Evolutionary conservation across 768 basidiomycete genomes (phyloP), one percentile per base, ranked within the genome.

Genomic region (Pholiota molesta): DNA sequence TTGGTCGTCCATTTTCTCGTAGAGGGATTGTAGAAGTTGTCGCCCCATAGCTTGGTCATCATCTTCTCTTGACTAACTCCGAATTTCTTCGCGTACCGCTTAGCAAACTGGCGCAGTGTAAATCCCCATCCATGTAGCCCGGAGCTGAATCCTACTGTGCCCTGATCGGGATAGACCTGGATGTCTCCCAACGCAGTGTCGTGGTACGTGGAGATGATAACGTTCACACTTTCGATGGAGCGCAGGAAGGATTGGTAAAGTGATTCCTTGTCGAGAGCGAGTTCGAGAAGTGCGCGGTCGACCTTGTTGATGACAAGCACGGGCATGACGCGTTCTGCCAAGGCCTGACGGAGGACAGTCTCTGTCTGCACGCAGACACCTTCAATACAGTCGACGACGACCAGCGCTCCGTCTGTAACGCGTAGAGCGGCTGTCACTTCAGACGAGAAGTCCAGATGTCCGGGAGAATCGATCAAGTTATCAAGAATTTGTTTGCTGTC

Each of bases 241-340:
- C 97, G 94, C 68, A 84, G 86, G 90, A 99, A 99, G 52, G 94
- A 93, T 79, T 99, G 97, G 84, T 89, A 99, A 61, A 99, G 90
- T 65, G 90, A 89, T 77, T 99, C 97, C 81, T 99, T 99, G 76
- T 86, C 81, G 68, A 98, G 93, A 78, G 99, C 97, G 54, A 99
- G 89, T 79, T 99, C 97, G 71, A 99, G 93, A 55, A 99, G 88
- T 62, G 97, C 97, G 73, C 97, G 97, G 80, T 99, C 97, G 72
- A 99, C 95, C 84, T 99, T 99, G 89, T 99, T 99, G 82, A 99
- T 97, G 80, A 97, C 88, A 71, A 98, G 89, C 71, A 99, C 97
- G 67, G 97, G 97, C 82, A 97, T 99, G 84, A 99, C 98, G 77
- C 97, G 95, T 83, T 99, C 97, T 44, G 89, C 87, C 47, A 99